Evolutionary conservation across 2,329 filamentous ascomycete genomes (phyloP).

Genomic region (Talaromyces sp.): DNA sequence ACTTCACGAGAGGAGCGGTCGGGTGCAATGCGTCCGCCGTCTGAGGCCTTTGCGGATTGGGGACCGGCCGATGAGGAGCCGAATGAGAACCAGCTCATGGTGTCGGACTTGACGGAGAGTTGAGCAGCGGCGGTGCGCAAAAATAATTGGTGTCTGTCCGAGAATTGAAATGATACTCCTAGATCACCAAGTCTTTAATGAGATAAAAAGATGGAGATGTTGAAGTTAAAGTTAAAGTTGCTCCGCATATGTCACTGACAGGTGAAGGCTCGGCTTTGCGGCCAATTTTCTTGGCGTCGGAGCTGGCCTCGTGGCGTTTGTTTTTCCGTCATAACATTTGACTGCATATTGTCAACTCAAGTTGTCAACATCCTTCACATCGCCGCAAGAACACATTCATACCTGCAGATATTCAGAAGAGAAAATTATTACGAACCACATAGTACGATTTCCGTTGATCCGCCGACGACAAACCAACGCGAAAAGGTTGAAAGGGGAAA

Average conservation of each 20-base stretch:
- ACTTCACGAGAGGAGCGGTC: conserved; percentile 74
- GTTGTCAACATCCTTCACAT: neutral
- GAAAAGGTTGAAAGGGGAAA: neutral
- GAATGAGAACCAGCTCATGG: conserved; percentile 48
- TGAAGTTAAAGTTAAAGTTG: conserved; percentile 12
- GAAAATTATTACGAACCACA: neutral
- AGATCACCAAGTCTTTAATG: neutral
- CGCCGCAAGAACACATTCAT: neutral
- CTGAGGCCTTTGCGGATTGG: conserved; percentile 46
- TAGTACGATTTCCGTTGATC: neutral
- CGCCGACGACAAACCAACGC: neutral
- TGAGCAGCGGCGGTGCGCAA: neutral
- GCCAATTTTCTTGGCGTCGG: conserved; percentile 20
- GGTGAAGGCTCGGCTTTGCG: conserved; percentile 10
- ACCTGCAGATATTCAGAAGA: neutral
- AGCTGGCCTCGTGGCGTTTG: conserved; percentile 19
- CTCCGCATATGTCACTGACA: conserved; percentile 5
- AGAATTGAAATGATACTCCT: too few species aligned
- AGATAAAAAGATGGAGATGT: neutral
- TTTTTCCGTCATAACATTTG: conserved; percentile 2
- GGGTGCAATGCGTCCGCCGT: conserved; percentile 73
- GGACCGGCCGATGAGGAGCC: conserved; percentile 47
- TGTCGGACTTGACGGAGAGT: neutral
- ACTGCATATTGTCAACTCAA: neutral
- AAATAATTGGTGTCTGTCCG: too few species aligned